Evolutionary conservation across 2,329 filamentous ascomycete genomes (phyloP), one percentile per base, ranked within the genome.

Genomic region (Hymenoscyphus fructigenus): DNA sequence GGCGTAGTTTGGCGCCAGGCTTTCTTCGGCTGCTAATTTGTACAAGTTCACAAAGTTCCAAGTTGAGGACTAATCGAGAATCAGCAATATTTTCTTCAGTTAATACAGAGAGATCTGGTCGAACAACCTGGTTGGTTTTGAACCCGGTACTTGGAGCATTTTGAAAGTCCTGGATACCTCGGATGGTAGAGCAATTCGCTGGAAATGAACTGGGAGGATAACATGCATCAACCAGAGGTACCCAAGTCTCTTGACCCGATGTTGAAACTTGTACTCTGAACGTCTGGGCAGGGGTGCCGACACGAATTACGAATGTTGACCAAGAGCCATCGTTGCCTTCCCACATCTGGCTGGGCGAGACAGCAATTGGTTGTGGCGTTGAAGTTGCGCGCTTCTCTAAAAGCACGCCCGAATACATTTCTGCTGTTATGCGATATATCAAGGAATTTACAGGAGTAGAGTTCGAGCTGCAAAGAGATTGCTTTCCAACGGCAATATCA

Each of bases 301-400:
- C 75, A 2, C 76, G 74, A 56, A 79, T 59, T 59, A 75, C 67
- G 62, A 79, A 79, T 28, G 72, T 78, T 66, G 77, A 78, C 78
- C 78, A 80, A 38, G 75, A 72, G 15, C 78, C 78, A 65, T 80
- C 77, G 55, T 68, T 69, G 1, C 68, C 68, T 53, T 70, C 66
- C 12, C 56, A 69, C 17, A 57, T n/a, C 41, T 65, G 60, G 23
- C 67, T 69, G 15, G 67, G 62, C 1, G 62, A 44, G 17, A 69
- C 60, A 1, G 28, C 26, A 34, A 67, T 58, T 1, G 65, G 63
- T 28, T 57, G 15, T 3, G 60, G 38, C 1, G 14, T 57, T 29
- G 4, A 7, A 5, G 32, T 34, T 57, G 3, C 14, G 28, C n/a
- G n/a, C 23, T 29, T 56, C 53, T 17, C 53, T 32, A 32, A 32